Base-by-base conservation (phyloP, 108 stramenopile genomes). In the Cylindrotheca fusiformis region DNA sequence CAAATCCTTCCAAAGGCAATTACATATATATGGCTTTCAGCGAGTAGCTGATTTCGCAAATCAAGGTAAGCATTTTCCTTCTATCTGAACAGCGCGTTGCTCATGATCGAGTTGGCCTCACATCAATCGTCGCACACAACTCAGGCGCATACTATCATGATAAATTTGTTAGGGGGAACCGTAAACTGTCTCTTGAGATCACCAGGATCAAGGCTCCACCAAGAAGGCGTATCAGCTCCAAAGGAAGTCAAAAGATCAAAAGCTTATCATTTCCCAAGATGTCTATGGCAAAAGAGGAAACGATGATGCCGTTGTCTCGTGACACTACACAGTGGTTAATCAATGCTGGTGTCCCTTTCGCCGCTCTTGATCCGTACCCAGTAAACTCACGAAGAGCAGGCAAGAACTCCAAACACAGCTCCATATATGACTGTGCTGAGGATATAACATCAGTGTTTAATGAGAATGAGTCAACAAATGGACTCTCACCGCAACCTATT, bases 81-180 rank as follows among this genome's bases (percentile, higher is more conserved):
- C 33, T 52, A 25, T 63, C 23, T 20, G 23, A n/a, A 63, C 10
- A 12, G 6, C 18, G 8, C 25, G 12, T 28, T 26, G 14, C 27
- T 19, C 21, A 32, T 50, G 5, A 17, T 41, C 14, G 6, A 25
- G 5, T 18, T 65, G 41, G 29, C 55, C 25, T 0, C 25, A 32
- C 56, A 5, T 0, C n/a, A n/a, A n/a, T n/a, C n/a, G n/a, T n/a
- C n/a, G n/a, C n/a, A n/a, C n/a, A n/a, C n/a, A n/a, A n/a, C n/a
- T 32, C 8, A 70, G 86, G 86, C 23, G 81, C 72, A 17, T 91
- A 91, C 29, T 93, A 82, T 47, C 86, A 93, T 58, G 86, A 84
- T 36, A 66, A 67, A n/a, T 88, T 88, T 71, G 56, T 82, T 22
- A 67, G 79, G 26, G 64, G 67, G 28, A 52, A 72, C 50, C 68